Conservation (phyloP, 148 eudicot species). For the Polygonum aviculare region DNA sequence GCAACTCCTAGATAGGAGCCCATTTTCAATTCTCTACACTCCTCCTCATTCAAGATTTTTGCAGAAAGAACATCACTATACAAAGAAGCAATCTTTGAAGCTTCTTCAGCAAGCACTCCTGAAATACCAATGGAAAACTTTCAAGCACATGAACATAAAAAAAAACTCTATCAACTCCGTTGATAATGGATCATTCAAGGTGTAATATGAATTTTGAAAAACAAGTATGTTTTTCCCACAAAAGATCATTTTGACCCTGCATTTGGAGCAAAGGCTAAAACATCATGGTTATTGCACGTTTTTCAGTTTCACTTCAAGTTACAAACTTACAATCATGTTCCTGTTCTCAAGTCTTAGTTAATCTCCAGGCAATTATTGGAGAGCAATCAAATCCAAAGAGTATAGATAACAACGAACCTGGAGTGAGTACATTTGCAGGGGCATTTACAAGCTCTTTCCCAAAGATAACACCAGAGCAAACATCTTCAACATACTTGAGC, state of each 20-base stretch:
- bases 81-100: conserved; percentile 66
- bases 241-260: neutral
- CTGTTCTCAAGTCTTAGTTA: neutral
- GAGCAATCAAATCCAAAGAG: neutral
- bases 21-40: conserved; percentile 90
- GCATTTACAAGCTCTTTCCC: conserved; percentile 93
- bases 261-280: neutral
- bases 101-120: conserved; percentile 90
- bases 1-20: conserved; percentile 97
- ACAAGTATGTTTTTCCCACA: no score
- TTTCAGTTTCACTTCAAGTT: neutral
- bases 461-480: conserved; percentile 72
- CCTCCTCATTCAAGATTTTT: conserved; percentile 61
- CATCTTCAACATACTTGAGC: conserved; percentile 56
- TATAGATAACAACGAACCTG: conserved; percentile 36
- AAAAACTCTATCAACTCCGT: neutral
- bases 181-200: neutral
- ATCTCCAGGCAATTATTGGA: neutral
- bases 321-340: neutral
- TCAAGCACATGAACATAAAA: neutral
- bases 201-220: neutral
- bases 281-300: neutral
- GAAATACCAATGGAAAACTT: conserved; percentile 12
- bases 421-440: conserved; percentile 96
- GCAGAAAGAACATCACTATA: conserved; percentile 80